phyloP scores from a whole-genome alignment of 1,284 basidiomycete species.

The Sporisorium scitamineum region DNA sequence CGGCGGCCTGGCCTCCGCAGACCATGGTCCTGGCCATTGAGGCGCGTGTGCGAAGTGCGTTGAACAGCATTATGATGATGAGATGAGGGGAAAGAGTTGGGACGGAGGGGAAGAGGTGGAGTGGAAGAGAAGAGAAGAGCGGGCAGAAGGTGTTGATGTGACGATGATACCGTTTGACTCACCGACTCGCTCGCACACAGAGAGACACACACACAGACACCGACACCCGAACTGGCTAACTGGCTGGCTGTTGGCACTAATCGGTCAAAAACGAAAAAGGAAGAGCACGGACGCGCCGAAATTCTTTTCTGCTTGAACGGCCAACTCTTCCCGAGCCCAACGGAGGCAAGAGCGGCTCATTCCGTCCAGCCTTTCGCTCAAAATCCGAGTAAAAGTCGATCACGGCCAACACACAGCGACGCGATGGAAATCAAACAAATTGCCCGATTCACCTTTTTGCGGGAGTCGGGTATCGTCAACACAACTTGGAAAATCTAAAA shows the following conservation, averaged over 20 bases:
- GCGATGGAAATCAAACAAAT: not conserved
- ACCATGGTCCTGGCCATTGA: slow-evolving; percentile 54
- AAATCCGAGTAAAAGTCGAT: slow-evolving; percentile 18
- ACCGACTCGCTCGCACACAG: not conserved
- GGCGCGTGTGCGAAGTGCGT: slow-evolving; percentile 58
- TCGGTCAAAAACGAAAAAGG: not conserved
- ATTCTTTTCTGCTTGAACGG: slow-evolving; percentile 7
- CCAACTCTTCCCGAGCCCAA: slow-evolving; percentile 2
- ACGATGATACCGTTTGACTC: slow-evolving; percentile 12
- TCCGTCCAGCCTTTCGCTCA: slow-evolving; percentile 14
- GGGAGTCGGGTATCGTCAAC: slow-evolving; percentile 14
- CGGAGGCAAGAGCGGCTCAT: slow-evolving; percentile 30
- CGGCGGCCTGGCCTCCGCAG: slow-evolving; percentile 42
- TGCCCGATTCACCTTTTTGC: slow-evolving; percentile 16
- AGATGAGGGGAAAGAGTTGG: not conserved
- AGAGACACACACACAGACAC: not conserved
- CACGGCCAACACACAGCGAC: slow-evolving; percentile 10
- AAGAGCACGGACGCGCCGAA: slow-evolving; percentile 12
- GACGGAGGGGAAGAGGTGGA: not conserved
- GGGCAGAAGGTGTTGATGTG: not conserved
- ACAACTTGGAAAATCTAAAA: not conserved
- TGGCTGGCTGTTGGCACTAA: not conserved
- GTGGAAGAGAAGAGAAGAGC: not conserved
- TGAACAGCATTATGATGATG: slow-evolving; percentile 44
- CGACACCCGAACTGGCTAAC: slow-evolving; percentile 8